Evolutionary conservation across 208 protist genomes (phyloP).

Genomic region (Trypanosoma mega): DNA sequence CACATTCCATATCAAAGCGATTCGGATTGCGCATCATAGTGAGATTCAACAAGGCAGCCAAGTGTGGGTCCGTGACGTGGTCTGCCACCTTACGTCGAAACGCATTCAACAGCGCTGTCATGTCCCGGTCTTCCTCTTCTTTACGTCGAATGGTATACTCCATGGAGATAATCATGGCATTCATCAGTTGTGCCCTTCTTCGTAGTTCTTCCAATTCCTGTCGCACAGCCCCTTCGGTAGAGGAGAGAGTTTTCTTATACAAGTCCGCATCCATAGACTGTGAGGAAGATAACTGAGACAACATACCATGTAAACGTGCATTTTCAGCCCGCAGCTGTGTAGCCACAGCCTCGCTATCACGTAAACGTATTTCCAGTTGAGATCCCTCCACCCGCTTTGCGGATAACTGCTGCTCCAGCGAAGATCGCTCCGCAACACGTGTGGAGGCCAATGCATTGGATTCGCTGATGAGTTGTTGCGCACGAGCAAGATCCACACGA

Average conservation of each 20-base stretch:
- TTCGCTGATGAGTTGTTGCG: slow-evolving; percentile 43
- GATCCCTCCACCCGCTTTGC: slow-evolving; percentile 39
- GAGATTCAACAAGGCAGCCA: slow-evolving; percentile 57
- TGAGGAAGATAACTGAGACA: slow-evolving; percentile 26
- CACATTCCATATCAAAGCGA: slow-evolving; percentile 68
- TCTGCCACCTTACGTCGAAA: slow-evolving; percentile 66
- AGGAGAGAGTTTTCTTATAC: slow-evolving; percentile 31
- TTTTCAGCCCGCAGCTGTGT: slow-evolving; percentile 53
- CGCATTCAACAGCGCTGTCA: slow-evolving; percentile 70
- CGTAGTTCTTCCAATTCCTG: slow-evolving; percentile 46
- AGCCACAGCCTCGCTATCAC: slow-evolving; percentile 47
- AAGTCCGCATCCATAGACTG: slow-evolving; percentile 24
- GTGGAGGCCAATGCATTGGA: slow-evolving; percentile 35
- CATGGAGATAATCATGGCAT: slow-evolving; percentile 59
- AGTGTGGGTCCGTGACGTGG: slow-evolving; percentile 52
- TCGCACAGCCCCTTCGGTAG: slow-evolving; percentile 12
- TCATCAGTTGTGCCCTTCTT: slow-evolving; percentile 44
- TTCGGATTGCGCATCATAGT: slow-evolving; percentile 72
- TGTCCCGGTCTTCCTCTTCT: slow-evolving; percentile 76
- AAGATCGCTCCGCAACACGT: slow-evolving; percentile 43
- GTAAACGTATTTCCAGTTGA: slow-evolving; percentile 63
- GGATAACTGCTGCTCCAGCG: slow-evolving; percentile 46
- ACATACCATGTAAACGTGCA: slow-evolving; percentile 42
- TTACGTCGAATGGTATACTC: slow-evolving; percentile 78
- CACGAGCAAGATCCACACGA: slow-evolving; percentile 40